These are phyloP conservation scores for Aspergillus intermedius DNA, from an alignment of 2,329 filamentous ascomycete genomes.

Conservation along the genomic window DNA sequence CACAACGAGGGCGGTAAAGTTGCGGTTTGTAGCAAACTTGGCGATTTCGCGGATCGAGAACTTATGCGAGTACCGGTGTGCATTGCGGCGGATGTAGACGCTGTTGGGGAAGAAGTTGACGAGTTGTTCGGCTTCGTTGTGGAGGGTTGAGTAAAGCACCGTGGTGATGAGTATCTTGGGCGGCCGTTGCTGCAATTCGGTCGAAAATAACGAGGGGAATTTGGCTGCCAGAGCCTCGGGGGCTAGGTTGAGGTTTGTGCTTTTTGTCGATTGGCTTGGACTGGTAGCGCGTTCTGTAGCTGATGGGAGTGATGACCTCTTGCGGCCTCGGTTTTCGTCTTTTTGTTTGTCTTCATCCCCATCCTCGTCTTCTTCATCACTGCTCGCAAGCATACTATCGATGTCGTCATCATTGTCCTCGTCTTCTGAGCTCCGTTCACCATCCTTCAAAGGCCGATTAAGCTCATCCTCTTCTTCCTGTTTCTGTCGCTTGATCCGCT, in stretches of 20 bases:
- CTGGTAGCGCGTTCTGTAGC: constrained; percentile 48
- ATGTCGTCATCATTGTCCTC: constrained; percentile 50
- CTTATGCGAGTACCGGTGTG: constrained; percentile 78
- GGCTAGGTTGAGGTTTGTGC: constrained; percentile 54
- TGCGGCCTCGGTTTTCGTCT: constrained; percentile 29
- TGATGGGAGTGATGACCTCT: constrained; percentile 31
- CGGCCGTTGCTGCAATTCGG: constrained; percentile 42
- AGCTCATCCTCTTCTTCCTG: constrained; percentile 40
- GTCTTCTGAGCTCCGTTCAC: constrained; percentile 38
- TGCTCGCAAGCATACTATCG: constrained; percentile 69
- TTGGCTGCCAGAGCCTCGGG: constrained; percentile 56
- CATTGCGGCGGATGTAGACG: constrained; percentile 75
- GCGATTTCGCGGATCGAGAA: constrained; percentile 89
- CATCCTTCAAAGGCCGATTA: constrained; percentile 35
- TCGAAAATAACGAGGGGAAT: constrained; percentile 55
- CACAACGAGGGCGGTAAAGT: constrained; percentile 77
- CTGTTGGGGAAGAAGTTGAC: constrained; percentile 74
- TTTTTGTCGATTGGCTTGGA: constrained; percentile 49
- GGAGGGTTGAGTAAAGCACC: constrained; percentile 78
- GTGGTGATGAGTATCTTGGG: constrained; percentile 94
- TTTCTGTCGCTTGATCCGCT: constrained; percentile 43
- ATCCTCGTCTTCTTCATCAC: constrained; percentile 43
- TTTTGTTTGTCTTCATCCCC: constrained; percentile 42
- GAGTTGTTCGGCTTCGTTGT: constrained; percentile 72
- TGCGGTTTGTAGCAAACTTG: constrained; percentile 71